Conservation (phyloP, 352 stramenopile genomes). For the Phytophthora hibernalis region DNA sequence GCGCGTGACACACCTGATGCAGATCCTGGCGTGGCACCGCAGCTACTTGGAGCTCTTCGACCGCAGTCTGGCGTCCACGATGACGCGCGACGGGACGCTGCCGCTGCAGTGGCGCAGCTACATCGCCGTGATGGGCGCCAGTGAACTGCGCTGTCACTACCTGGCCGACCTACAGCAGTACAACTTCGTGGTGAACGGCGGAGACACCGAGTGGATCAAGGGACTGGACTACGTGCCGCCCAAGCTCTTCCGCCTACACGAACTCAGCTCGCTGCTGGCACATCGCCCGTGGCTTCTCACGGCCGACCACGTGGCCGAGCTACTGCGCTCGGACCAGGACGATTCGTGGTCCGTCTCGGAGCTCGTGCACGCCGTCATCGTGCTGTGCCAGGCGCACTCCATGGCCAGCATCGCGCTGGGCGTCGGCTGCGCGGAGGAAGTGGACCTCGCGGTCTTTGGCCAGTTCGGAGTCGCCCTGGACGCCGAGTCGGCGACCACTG, state of each 20-base stretch:
- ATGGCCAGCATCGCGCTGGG: constrained; percentile 84
- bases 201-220: constrained; percentile 82
- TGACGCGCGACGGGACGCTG: constrained; percentile 80
- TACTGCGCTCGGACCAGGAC: constrained; percentile 73
- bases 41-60: constrained; percentile 82
- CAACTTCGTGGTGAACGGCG: constrained; percentile 86
- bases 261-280: constrained; percentile 82
- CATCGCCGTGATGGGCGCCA: constrained; percentile 84
- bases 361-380: constrained; percentile 87
- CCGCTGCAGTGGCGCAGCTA: constrained; percentile 86
- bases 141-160: constrained; percentile 84
- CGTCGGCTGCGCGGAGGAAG: constrained; percentile 78
- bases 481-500: constrained; percentile 20
- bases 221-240: constrained; percentile 81
- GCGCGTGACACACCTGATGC: constrained; percentile 77
- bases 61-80: constrained; percentile 66
- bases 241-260: constrained; percentile 86
- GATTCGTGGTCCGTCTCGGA: constrained; percentile 90
- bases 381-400: constrained; percentile 85
- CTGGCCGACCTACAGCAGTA: constrained; percentile 82
- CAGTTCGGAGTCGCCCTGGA: constrained; percentile 64
- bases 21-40: constrained; percentile 82
- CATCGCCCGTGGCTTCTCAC: constrained; percentile 89
- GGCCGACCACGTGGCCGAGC: constrained; percentile 72
- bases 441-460: constrained; percentile 74